Evolutionary conservation across 2,329 filamentous ascomycete genomes (phyloP).

Genomic region (Aspergillus bombycis): DNA sequence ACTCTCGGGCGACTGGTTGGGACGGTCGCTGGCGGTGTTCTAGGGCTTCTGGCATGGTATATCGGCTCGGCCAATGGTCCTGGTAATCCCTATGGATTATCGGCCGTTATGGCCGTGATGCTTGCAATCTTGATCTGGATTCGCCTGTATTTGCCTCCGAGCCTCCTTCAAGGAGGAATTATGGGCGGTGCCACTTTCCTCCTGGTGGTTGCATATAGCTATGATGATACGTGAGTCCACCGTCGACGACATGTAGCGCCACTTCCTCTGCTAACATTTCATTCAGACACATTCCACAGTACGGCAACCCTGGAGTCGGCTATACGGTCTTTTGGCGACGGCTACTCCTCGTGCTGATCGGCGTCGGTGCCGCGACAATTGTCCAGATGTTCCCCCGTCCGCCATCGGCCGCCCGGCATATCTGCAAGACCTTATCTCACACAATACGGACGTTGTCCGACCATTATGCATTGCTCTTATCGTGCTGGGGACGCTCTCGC

Average conservation of each 20-base stretch:
- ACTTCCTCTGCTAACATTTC: not conserved
- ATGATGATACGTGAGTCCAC: conserved; percentile 46
- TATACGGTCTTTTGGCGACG: conserved; percentile 56
- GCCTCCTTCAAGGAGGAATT: conserved; percentile 37
- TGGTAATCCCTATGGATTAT: conserved; percentile 56
- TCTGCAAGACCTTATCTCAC: conserved; percentile 51
- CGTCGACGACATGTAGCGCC: too few relatives aligned
- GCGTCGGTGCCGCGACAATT: conserved; percentile 47
- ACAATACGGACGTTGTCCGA: conserved; percentile 49
- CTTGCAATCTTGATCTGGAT: conserved; percentile 38
- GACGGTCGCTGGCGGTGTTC: conserved; percentile 52
- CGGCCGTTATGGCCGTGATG: conserved; percentile 42
- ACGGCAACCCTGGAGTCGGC: conserved; percentile 52
- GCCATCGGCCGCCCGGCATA: conserved; percentile 50
- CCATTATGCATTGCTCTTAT: conserved; percentile 55
- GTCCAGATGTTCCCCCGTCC: conserved; percentile 54
- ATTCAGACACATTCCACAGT: conserved; percentile 43
- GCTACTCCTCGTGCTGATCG: conserved; percentile 48
- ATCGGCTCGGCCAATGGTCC: conserved; percentile 53
- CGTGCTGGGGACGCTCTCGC: conserved; percentile 44
- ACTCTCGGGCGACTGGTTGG: conserved; percentile 47
- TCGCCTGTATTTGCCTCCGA: conserved; percentile 38
- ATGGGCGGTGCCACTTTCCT: conserved; percentile 50
- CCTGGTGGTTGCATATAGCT: conserved; percentile 54
- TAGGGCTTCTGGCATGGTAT: conserved; percentile 56